Conservation (phyloP, 2,329 filamentous ascomycete genomes). For the Diaporthe sp. region DNA sequence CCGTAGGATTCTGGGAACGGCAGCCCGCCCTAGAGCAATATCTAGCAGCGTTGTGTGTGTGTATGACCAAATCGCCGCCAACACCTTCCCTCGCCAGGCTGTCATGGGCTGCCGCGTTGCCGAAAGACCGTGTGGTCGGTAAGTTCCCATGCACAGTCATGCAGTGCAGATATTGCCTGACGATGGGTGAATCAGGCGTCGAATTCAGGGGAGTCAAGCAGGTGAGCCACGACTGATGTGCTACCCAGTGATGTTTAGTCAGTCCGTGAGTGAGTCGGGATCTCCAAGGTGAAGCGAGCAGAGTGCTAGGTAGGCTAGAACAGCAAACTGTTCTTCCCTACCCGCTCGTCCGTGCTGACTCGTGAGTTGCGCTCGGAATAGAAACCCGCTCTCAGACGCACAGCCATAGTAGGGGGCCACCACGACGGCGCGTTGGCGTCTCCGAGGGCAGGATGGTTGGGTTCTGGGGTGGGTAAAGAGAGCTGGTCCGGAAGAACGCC, state of each 20-base stretch:
- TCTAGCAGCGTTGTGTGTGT: background rate
- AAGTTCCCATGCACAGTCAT: background rate
- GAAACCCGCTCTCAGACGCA: constrained; percentile 11
- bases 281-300: no score
- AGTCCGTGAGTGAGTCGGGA: background rate
- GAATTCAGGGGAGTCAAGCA: constrained; percentile 20
- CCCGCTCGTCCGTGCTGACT: constrained; percentile 23
- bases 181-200: background rate
- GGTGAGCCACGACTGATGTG: background rate
- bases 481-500: background rate
- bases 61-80: background rate
- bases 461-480: background rate
- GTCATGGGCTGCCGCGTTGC: background rate
- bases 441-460: constrained; percentile 1
- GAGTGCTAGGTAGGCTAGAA: background rate
- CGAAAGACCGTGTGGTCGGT: background rate
- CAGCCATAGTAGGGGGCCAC: constrained; percentile 12
- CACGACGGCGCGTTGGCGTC: constrained; percentile 17
- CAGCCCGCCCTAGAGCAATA: background rate
- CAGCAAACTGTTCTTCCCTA: background rate
- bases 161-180: background rate
- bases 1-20: no score
- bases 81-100: background rate
- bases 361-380: constrained; percentile 15
- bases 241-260: background rate